These are phyloP conservation scores for Hypoxylon fuscum DNA, from an alignment of 495 filamentous ascomycete genomes.

Conservation along the genomic window DNA sequence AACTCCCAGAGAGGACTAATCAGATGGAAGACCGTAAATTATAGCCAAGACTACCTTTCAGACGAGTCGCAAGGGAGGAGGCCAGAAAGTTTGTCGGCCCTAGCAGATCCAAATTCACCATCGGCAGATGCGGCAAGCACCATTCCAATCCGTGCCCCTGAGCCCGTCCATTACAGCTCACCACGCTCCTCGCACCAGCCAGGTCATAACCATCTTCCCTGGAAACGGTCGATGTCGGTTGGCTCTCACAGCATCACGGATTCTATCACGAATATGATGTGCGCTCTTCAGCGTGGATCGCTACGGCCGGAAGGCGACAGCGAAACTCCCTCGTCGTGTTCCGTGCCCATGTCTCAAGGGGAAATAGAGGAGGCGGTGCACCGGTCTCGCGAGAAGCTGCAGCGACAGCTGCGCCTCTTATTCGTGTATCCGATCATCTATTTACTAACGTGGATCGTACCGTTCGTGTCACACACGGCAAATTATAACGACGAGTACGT, in stretches of 20 bases:
- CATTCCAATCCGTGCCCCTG: conserved; percentile 12
- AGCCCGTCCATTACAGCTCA: conserved; percentile 7
- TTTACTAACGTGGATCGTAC: conserved; percentile 75
- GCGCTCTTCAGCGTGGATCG: conserved; percentile 42
- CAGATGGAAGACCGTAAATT: conserved; percentile 50
- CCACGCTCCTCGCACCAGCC: conserved; percentile 10
- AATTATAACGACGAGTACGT: conserved; percentile 63
- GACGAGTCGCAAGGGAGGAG: not conserved
- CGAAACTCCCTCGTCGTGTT: conserved; percentile 12
- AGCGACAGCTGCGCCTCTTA: conserved; percentile 71
- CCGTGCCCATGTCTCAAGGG: conserved; percentile 30
- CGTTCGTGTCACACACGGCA: conserved; percentile 69
- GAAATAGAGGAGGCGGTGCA: conserved; percentile 43
- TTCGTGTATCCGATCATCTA: conserved; percentile 79
- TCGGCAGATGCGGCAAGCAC: not conserved
- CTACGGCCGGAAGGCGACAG: conserved; percentile 4
- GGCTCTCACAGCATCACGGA: conserved; percentile 7
- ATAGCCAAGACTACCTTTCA: conserved; percentile 26
- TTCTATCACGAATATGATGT: conserved; percentile 36
- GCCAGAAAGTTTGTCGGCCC: not conserved
- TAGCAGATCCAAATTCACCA: conserved; percentile 15
- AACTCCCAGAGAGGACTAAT: conserved; percentile 36
- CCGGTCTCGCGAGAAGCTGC: conserved; percentile 62
- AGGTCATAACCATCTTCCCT: not conserved
- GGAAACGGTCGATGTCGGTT: conserved; percentile 18